Base-by-base conservation (phyloP, 306 rosid species). In the Pachyrhizus erosus region DNA sequence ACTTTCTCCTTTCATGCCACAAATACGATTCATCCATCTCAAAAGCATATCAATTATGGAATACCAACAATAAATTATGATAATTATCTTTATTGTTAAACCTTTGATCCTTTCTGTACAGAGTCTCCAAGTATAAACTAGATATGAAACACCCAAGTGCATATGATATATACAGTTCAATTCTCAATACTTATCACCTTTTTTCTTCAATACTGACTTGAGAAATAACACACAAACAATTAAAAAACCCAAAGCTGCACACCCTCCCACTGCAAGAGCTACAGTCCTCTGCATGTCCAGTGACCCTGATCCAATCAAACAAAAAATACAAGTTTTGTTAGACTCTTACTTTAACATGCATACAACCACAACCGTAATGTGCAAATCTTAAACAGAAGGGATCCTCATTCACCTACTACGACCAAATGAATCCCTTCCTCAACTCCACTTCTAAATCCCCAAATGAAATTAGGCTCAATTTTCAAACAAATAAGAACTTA, bases 181-280 rank as follows among this genome's bases (percentile, higher is more conserved):
- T 69, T 21, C 12, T 69, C 54, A 69, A 42, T 69, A 21, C 20
- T 69, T 69, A 12, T 13, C 54, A 11, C 24, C 27, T 40, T 21
- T 69, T 69, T 23, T 69, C 74, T 69, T 69, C 33, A 69, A 43
- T 34, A 40, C 0, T 69, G 74, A 70, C 24, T 70, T 70, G 24
- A 70, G 23, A 70, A 23, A 43, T 45, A 70, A 45, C 14, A 43
- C 13, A 26, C 54, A 70, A 70, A 9, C 76, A 24, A 70, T 45
- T 26, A 24, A 70, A 23, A 70, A 70, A 70, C 58, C 76, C 40
- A 70, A 24, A 70, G 76, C 76, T 43, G 58, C 76, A 70, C 45
- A 23, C 7, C 8, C 76, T 70, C 98, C 98, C 37, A 93, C 88
- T 13, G 83, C 94, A 81, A 91, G 40, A 29, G 98, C 98, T 42